phyloP scores from a whole-genome alignment of 306 rosid genomes.

The Inga oerstediana region DNA sequence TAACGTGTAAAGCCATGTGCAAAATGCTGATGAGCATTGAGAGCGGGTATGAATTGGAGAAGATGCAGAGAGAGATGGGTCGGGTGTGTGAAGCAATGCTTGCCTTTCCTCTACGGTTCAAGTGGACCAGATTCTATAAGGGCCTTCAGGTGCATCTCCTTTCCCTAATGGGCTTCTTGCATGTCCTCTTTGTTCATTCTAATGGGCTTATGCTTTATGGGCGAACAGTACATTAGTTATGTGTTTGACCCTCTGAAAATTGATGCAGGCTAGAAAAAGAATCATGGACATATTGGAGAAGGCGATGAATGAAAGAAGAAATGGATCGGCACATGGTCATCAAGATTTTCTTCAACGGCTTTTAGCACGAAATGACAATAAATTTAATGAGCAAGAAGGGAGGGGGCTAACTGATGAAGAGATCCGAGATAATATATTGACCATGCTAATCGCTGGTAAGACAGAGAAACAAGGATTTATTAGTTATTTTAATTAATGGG shows the following conservation, averaged over 20 bases:
- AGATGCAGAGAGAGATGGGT: conserved; percentile 52
- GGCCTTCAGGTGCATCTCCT: conserved; percentile 67
- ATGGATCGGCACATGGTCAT: not conserved
- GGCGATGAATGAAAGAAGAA: conserved; percentile 59
- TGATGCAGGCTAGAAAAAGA: conserved; percentile 68
- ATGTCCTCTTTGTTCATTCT: not conserved
- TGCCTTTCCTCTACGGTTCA: conserved; percentile 67
- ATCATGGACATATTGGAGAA: conserved; percentile 61
- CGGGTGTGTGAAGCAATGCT: conserved; percentile 77
- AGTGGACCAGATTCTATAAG: conserved; percentile 67
- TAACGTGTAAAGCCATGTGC: conserved; percentile 86
- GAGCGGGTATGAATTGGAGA: conserved; percentile 44
- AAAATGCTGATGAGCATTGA: conserved; percentile 73
- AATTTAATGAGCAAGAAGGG: conserved; percentile 26
- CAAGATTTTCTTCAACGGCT: conserved; percentile 69
- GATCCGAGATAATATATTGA: conserved; percentile 80
- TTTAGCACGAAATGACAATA: conserved; percentile 39
- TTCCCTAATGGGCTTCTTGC: not conserved
- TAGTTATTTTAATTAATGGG: no score
- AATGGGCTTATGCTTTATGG: not conserved
- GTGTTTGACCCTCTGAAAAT: not conserved
- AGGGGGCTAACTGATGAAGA: conserved; percentile 54
- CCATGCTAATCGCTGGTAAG: conserved; percentile 84
- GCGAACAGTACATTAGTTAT: not conserved
- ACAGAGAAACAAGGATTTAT: no score